Evolutionary conservation across 108 stramenopile species (phyloP), one percentile per base, ranked within the genome.

Genomic region (Schizochytrium sp.): DNA sequence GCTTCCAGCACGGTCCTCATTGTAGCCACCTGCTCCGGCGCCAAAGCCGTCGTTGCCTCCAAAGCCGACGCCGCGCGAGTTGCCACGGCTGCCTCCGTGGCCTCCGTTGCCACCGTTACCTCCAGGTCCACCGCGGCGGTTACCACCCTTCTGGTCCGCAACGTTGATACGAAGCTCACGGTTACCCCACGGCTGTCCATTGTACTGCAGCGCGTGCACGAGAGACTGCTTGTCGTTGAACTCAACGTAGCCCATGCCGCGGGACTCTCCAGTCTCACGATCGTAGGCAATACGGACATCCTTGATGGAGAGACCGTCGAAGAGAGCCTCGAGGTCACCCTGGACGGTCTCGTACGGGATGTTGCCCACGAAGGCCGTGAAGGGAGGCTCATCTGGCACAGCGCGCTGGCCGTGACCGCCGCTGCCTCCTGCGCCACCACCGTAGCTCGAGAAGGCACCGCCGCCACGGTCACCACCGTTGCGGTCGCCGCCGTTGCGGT

Each of bases 241-340:
- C 87, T 61, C 58, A 12, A 58, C 58, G 59, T 61, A 58, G 8
- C 59, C 58, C 57, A 61, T 61, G 87, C 87, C 87, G 41, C 46
- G 57, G 57, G 58, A 60, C 87, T 83, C 50, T n/a, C 73, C 73
- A 7, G 73, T 83, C 73, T 83, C 73, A 28, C 53, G 46, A 53
- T 83, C 73, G 73, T 83, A 55, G n/a, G 53, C 73, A 53, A 83
- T 83, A 53, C 73, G 73, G n/a, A 83, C 53, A 46, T 83, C 73
- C 46, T 49, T 53, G 46, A 88, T 60, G 44, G 87, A 88, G 57
- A 88, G 87, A 5, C 57, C 87, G 12, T 88, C 87, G 46, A 88
- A 61, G 73, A 83, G 73, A 13, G 50, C 73, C 73, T 83, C 73
- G 28, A 83, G 73, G 55, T 83, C 73, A n/a, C 73, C 73, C 73